phyloP scores from a whole-genome alignment of 148 eudicot species.

The Vaccinium vitisidaea region DNA sequence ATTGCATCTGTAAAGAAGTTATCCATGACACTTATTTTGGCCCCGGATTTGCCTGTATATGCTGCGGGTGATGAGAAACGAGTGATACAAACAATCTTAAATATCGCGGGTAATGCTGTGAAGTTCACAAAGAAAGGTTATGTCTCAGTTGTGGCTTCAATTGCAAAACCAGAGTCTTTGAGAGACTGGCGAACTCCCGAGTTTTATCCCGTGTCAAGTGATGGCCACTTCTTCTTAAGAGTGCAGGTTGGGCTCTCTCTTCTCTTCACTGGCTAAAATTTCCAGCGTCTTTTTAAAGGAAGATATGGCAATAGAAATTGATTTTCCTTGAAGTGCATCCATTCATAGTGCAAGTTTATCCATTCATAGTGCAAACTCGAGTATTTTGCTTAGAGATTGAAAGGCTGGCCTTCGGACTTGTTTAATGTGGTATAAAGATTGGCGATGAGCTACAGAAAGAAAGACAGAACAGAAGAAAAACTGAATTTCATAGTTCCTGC shows the following conservation, averaged over 20 bases:
- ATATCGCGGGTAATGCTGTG: conserved; percentile 81
- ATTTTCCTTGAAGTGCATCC: neutral
- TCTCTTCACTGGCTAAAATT: neutral
- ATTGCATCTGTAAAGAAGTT: conserved; percentile 77
- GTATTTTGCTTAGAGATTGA: neutral
- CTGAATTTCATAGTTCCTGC: neutral
- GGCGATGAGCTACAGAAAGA: neutral
- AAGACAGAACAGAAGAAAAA: neutral
- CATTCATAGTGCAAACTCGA: neutral
- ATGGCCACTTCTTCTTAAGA: conserved; percentile 65
- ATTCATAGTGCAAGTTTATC: neutral
- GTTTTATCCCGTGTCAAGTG: conserved; percentile 46
- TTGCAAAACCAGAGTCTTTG: conserved; percentile 67
- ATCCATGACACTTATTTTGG: conserved; percentile 56
- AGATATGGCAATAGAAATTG: neutral
- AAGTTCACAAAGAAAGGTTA: conserved; percentile 83
- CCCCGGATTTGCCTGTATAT: conserved; percentile 63
- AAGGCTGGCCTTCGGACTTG: neutral
- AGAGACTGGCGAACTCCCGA: conserved; percentile 71
- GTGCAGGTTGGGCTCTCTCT: conserved; percentile 56
- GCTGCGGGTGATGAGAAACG: conserved; percentile 87
- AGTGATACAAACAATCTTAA: conserved; percentile 71
- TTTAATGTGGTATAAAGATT: neutral
- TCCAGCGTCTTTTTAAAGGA: neutral
- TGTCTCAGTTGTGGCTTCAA: conserved; percentile 61